Conservation (phyloP, 139 green algal genomes). For the Micromonas commoda region DNA sequence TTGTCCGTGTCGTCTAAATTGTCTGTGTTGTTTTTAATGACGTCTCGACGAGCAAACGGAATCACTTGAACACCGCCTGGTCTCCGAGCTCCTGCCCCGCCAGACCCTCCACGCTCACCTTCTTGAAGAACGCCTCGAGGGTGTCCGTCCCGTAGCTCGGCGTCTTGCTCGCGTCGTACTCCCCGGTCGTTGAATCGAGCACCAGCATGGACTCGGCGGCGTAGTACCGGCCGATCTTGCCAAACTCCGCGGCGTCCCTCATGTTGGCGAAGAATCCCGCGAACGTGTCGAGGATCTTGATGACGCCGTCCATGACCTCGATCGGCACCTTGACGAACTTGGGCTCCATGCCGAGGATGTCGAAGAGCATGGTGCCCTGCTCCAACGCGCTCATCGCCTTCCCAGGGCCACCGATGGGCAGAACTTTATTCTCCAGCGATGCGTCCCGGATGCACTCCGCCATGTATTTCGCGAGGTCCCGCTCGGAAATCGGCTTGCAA, state of each 20-base stretch:
- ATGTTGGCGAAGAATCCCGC: conserved; percentile 72
- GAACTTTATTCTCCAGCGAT: conserved; percentile 52
- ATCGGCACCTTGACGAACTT: conserved; percentile 89
- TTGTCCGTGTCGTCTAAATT: too few relatives aligned
- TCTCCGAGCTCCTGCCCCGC: conserved; percentile 89
- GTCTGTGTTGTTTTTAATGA: too few relatives aligned
- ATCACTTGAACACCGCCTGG: conserved; percentile 67
- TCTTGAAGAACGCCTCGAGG: conserved; percentile 84
- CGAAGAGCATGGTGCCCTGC: conserved; percentile 90
- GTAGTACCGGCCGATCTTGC: conserved; percentile 94
- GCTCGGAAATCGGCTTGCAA: conserved; percentile 98
- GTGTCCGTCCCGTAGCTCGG: conserved; percentile 90
- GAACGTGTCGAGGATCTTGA: conserved; percentile 70
- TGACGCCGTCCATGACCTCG: conserved; percentile 93
- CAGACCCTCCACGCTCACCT: conserved; percentile 59
- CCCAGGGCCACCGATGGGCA: conserved; percentile 93
- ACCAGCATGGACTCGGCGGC: conserved; percentile 95
- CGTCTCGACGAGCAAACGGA: too few relatives aligned
- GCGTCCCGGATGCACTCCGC: conserved; percentile 29
- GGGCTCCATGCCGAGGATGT: conserved; percentile 64
- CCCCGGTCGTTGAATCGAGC: too few relatives aligned
- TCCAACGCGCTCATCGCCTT: conserved; percentile 74
- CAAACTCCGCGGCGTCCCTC: conserved; percentile 81
- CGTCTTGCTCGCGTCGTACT: conserved; percentile 77
- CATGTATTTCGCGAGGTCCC: conserved; percentile 29